Percentiles rank a stretch among this genome's conserved stretches.
Evolutionary conservation across 192 early-diverging fungal species (phyloP).

Genomic region (Coemansia sp.): DNA sequence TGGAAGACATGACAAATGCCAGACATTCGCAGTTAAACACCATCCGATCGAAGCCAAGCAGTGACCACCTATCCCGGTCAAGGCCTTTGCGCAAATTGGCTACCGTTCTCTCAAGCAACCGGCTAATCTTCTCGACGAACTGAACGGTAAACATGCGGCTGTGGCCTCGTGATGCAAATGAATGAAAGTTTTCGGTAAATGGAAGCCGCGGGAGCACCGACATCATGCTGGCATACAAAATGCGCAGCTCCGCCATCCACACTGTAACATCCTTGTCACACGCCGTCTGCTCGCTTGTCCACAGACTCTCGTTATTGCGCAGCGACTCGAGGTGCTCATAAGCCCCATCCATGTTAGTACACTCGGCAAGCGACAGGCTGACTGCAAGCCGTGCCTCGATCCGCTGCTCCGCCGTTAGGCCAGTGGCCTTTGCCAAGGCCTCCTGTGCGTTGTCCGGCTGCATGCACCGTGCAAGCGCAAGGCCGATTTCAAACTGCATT

Average conservation of each 20-base stretch:
- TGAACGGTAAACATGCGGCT: conserved; percentile 11
- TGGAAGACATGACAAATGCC: conserved; percentile 8
- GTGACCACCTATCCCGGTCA: background rate
- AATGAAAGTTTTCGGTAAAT: conserved; percentile 37
- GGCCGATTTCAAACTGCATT: conserved; percentile 18
- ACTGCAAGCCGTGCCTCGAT: conserved; percentile 24
- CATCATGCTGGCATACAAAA: conserved; percentile 18
- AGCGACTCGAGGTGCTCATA: background rate
- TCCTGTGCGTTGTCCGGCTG: conserved; percentile 4
- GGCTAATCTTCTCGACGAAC: background rate
- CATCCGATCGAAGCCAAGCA: background rate
- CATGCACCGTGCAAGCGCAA: conserved; percentile 42
- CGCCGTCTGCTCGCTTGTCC: conserved; percentile 1
- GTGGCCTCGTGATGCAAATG: conserved; percentile 20
- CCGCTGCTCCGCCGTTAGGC: conserved; percentile 3
- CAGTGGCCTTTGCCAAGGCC: background rate
- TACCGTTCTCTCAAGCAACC: background rate
- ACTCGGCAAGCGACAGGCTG: conserved; percentile 29
- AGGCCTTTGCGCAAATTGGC: background rate
- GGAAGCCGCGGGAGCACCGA: conserved; percentile 32
- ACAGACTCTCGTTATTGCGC: background rate
- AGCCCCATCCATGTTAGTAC: conserved; percentile 5
- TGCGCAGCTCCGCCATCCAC: conserved; percentile 7
- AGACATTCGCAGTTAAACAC: conserved; percentile 32
- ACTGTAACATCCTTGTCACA: background rate